Conservation (phyloP, 306 rosid genomes). For the Pueraria montana region DNA sequence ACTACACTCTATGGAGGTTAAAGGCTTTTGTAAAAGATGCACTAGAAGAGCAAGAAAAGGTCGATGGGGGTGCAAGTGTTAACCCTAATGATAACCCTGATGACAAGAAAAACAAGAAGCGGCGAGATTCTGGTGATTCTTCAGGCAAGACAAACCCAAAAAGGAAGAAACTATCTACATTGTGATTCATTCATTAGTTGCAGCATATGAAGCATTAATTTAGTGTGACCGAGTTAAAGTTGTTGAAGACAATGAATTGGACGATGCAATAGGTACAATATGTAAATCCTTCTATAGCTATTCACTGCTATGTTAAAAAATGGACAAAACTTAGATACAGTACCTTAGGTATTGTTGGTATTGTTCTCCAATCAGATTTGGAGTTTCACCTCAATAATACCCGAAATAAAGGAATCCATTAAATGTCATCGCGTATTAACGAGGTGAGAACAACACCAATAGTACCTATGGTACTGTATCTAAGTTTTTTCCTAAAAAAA, state of each 20-base stretch:
- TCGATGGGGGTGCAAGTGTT: conserved; percentile 42
- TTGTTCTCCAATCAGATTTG: too few species aligned
- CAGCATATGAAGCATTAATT: neutral
- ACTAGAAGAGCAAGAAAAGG: conserved; percentile 56
- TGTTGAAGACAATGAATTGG: neutral
- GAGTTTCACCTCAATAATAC: too few species aligned
- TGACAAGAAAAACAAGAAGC: conserved; percentile 63
- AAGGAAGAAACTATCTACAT: conserved; percentile 62
- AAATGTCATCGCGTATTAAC: too few species aligned
- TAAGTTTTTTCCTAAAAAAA: too few species aligned
- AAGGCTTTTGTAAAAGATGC: conserved; percentile 77
- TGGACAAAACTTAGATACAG: too few species aligned
- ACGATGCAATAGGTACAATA: neutral
- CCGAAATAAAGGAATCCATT: too few species aligned
- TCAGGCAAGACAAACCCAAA: conserved; percentile 60
- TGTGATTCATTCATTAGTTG: conserved; percentile 41
- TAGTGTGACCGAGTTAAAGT: conserved; percentile 24
- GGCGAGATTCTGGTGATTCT: conserved; percentile 59
- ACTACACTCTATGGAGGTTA: conserved; percentile 78
- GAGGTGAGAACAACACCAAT: too few species aligned
- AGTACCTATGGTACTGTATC: too few species aligned
- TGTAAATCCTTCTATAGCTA: neutral
- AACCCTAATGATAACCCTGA: conserved; percentile 48
- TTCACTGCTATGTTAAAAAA: conserved; percentile 2
- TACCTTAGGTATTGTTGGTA: too few species aligned